Evolutionary conservation across 2,329 filamentous ascomycete genomes (phyloP).

Genomic region (Immersiporthe knoxdaviesiana): DNA sequence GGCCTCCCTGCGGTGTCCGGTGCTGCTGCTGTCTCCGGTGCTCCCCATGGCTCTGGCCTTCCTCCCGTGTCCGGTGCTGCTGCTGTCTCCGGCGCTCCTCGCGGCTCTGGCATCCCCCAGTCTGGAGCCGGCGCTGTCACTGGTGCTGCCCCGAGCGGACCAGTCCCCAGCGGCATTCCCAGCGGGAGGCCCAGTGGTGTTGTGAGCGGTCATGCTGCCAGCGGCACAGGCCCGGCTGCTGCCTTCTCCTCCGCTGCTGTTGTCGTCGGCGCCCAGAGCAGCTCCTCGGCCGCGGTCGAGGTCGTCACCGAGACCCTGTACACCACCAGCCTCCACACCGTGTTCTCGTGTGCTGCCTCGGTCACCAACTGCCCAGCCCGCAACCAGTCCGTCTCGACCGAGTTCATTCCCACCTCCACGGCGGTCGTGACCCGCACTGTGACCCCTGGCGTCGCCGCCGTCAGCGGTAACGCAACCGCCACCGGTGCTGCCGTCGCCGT

Average conservation of each 20-base stretch:
- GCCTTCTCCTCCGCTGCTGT: neutral
- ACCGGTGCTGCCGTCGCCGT: neutral
- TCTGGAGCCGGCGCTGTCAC: neutral
- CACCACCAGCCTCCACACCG: conserved; percentile 30
- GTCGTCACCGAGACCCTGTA: conserved; percentile 30
- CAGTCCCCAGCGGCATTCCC: neutral
- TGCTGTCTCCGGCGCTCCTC: conserved; percentile 1
- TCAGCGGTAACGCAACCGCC: conserved; percentile 16
- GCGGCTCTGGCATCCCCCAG: conserved; percentile 7
- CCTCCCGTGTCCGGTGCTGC: conserved; percentile 5
- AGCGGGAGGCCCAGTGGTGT: neutral
- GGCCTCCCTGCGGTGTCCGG: neutral
- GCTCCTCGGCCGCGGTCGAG: conserved; percentile 13
- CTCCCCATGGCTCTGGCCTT: conserved; percentile 5
- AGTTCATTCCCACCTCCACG: conserved; percentile 30
- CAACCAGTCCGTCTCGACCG: conserved; percentile 26
- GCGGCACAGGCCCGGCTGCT: neutral
- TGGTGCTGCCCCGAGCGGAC: conserved; percentile 15
- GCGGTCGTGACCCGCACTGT: conserved; percentile 18
- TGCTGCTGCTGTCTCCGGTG: neutral
- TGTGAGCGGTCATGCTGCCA: neutral
- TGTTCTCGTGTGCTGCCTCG: conserved; percentile 33
- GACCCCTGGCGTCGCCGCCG: conserved; percentile 18
- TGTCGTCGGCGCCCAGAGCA: neutral
- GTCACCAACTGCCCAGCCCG: conserved; percentile 35